Evolutionary conservation across 1,284 basidiomycete genomes (phyloP).

Genomic region (Bjerkandera adusta): DNA sequence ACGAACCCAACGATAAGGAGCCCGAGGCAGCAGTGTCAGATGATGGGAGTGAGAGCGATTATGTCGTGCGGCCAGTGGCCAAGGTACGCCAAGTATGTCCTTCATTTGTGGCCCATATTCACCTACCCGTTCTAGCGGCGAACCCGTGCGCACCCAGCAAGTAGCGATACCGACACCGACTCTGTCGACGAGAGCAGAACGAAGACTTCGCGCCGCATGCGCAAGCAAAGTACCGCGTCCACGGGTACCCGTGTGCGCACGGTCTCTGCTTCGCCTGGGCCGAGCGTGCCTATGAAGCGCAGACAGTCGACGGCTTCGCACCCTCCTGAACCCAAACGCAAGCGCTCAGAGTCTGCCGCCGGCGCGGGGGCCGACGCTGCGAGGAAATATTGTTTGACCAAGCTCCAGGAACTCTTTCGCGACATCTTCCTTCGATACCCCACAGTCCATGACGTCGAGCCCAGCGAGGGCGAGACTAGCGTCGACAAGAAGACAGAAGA

Average conservation of each 20-base stretch:
- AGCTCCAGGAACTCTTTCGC: slow-evolving; percentile 65
- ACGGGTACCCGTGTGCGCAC: slow-evolving; percentile 16
- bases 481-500: slow-evolving; percentile 28
- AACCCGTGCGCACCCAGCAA: slow-evolving; percentile 27
- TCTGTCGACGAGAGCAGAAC: slow-evolving; percentile 31
- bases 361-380: slow-evolving; percentile 51
- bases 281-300: slow-evolving; percentile 36
- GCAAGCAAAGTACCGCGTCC: slow-evolving; percentile 15
- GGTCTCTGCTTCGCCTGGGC: slow-evolving; percentile 22
- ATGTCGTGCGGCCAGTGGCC: slow-evolving; percentile 39
- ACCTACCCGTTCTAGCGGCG: slow-evolving; percentile 15
- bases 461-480: slow-evolving; percentile 31
- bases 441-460: slow-evolving; percentile 38
- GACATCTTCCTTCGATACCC: slow-evolving; percentile 71
- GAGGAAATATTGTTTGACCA: slow-evolving; percentile 73
- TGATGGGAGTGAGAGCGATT: slow-evolving; percentile 67
- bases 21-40: slow-evolving; percentile 39
- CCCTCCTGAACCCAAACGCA: slow-evolving; percentile 38
- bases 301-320: slow-evolving; percentile 34
- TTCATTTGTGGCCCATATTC: slow-evolving; percentile 8
- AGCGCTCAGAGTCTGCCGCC: slow-evolving; percentile 29
- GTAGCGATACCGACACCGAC: slow-evolving; percentile 40
- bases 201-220: slow-evolving; percentile 19
- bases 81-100: slow-evolving; percentile 35
- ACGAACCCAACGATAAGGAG: slow-evolving; percentile 1